Base-by-base conservation (phyloP, 1,139 yeast species). In the Lizanozyma gosingica region DNA sequence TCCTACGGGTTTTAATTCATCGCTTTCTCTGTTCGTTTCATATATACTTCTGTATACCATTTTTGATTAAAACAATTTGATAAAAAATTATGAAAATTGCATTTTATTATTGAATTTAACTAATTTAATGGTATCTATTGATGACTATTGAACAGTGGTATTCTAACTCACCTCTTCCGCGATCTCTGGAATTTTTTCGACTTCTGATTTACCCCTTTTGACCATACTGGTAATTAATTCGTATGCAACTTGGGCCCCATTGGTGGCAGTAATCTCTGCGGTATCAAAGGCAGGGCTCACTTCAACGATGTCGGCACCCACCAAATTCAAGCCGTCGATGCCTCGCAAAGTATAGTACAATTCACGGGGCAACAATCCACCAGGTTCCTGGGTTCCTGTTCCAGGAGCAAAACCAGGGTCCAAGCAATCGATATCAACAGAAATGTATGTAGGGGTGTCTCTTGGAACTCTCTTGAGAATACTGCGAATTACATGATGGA, bases 321-420 rank as follows among this genome's bases (percentile, higher is more conserved):
- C 86, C 27, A 83, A 49, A 44, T 78, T 77, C 52, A 83, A 64
- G 9, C 60, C 60, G 17, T 80, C 83, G 35, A 83, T 58, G 8
- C 67, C 67, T 48, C 90, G 68, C 45, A 83, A 61, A 22, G 83
- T 67, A 44, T 78, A 68, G 41, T 83, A 70, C 43, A 83, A 67
- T 55, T 83, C 94, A 44, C 94, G 68, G n/a, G 90, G 82, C 39
- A 82, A 63, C 73, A 86, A 75, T 41, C 94, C 94, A 42, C 94
- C 94, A 3, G 83, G 80, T 58, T 83, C 94, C 46, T 81, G 85
- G 3, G 94, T 83, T 8, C 94, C 94, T 1, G 94, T 83, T 1
- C 92, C 94, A 41, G 87, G 83, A 3, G 88, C 86, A 50, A 79
- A 73, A 2, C 83, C 86, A 2, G 92, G 92, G 55, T 83, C 94